Conservation (phyloP, 2,329 filamentous ascomycete species). For the Aureobasidium sp. region DNA sequence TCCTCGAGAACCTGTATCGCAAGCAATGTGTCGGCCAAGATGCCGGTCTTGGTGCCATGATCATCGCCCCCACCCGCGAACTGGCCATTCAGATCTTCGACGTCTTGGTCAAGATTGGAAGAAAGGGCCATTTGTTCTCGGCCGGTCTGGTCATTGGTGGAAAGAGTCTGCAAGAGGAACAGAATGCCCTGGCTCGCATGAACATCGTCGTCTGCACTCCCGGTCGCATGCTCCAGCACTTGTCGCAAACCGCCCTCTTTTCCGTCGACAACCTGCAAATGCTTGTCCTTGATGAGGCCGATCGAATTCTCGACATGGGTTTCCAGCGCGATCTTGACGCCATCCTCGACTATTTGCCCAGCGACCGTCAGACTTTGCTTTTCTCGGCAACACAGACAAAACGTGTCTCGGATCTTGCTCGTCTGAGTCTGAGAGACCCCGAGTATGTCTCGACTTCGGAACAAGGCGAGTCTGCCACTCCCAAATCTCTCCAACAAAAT, state of each 20-base stretch:
- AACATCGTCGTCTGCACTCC: conserved; percentile 96
- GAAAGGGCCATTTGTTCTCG: conserved; percentile 76
- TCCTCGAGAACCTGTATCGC: conserved; percentile 87
- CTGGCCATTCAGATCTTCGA: conserved; percentile 96
- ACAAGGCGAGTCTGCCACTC: conserved; percentile 69
- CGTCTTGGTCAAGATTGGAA: conserved; percentile 81
- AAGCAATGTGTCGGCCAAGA: conserved; percentile 85
- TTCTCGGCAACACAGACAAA: conserved; percentile 97
- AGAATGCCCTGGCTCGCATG: conserved; percentile 79
- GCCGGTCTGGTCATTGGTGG: conserved; percentile 91
- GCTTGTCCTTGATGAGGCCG: conserved; percentile 89
- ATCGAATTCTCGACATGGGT: conserved; percentile 96
- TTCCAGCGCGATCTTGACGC: conserved; percentile 88
- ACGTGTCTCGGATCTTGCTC: conserved; percentile 82
- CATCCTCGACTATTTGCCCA: conserved; percentile 83
- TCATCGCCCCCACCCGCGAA: conserved; percentile 90
- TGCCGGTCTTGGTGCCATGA: conserved; percentile 76
- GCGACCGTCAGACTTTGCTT: conserved; percentile 78
- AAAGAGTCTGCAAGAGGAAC: conserved; percentile 81
- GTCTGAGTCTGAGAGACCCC: conserved; percentile 79
- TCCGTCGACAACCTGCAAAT: conserved; percentile 88
- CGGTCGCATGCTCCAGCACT: conserved; percentile 87
- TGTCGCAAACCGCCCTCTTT: conserved; percentile 87
- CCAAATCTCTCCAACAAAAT: conserved; percentile 77
- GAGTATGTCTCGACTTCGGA: conserved; percentile 96